Base-by-base conservation (phyloP, 805 yeast species). In the Wickerhamiella galacta region DNA sequence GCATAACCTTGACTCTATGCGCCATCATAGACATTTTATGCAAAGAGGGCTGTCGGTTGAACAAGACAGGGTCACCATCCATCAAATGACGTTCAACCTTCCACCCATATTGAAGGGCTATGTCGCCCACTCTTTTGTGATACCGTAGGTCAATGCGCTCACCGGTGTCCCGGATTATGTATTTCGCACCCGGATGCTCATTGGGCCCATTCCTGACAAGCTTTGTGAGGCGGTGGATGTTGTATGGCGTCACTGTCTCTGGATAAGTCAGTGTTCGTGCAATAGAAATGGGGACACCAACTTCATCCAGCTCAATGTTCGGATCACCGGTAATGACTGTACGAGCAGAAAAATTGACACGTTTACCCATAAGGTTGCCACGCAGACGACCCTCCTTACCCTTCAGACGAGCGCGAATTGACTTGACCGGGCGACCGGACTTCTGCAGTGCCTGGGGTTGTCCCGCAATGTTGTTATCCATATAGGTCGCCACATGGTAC, bases 11-110 rank as follows among this genome's bases (percentile, higher is more conserved):
- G 23, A 90, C 98, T 60, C 94, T 71, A 56, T 90, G 99, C 12
- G 95, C 93, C 96, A 90, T 90, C 98, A 90, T 90, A 35, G 96
- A 87, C 96, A 90, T 90, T 58, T 92, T 90, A 63, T 90, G 99
- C 57, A 90, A 67, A 29, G 98, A 90, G 31, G 99, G 99, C 64
- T 90, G 99, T 67, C 99, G 93, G 57, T 90, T 90, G 67, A 90
- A 90, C 48, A 90, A 67, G 21, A 90, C 98, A 3, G 98, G 96
- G 54, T 90, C 99, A 49, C 83, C 72, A 57, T 90, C 99, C 79
- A 83, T 82, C 47, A 90, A 68, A 56, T 90, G 99, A 56, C 99
- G 82, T 57, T 90, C 98, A 39, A 90, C 98, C 56, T 81, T 83
- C 98, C 98, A 92, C 32, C 98, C 98, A 49, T 90, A 90, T 56